A percentile compares a stretch with the other conserved stretches of the same genome.
Evolutionary conservation across 768 basidiomycete genomes (phyloP).

Genomic region (Cystoderma amianthinum): DNA sequence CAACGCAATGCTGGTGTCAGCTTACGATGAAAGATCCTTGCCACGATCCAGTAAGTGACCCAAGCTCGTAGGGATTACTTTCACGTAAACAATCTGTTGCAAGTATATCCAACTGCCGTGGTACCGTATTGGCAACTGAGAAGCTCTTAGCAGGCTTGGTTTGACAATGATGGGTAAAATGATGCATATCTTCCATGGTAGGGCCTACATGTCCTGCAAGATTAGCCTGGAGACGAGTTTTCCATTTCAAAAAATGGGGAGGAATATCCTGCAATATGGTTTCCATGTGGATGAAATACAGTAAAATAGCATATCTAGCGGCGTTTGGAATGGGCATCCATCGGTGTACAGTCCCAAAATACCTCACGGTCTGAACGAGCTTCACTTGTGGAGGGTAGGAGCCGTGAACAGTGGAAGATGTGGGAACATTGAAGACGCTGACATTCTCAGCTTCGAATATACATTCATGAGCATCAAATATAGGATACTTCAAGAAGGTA

Average conservation of each 20-base stretch:
- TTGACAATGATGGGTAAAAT: constrained; percentile 33
- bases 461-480: constrained; percentile 29
- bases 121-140: too few relatives aligned
- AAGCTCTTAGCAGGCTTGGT: constrained; percentile 27
- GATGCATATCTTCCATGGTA: constrained; percentile 36
- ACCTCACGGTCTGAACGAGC: constrained; percentile 21
- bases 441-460: constrained; percentile 13
- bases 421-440: constrained; percentile 7
- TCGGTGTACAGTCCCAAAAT: constrained; percentile 32
- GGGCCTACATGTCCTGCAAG: constrained; percentile 26
- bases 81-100: constrained; percentile 9
- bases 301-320: constrained; percentile 39
- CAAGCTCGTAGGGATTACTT: constrained; percentile 30
- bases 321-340: constrained; percentile 31
- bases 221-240: constrained; percentile 25
- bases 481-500: constrained; percentile 38
- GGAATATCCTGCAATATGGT: constrained; percentile 25
- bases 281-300: constrained; percentile 39
- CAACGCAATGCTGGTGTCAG: too few relatives aligned
- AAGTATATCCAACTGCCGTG: too few relatives aligned
- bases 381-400: constrained; percentile 21
- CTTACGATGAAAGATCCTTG: constrained; percentile 44
- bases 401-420: constrained; percentile 13
- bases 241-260: constrained; percentile 22
- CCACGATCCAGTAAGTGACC: constrained; percentile 39